These are phyloP conservation scores for Friedmanniomyces simplex DNA, from an alignment of 495 filamentous ascomycete genomes.

Conservation along the genomic window DNA sequence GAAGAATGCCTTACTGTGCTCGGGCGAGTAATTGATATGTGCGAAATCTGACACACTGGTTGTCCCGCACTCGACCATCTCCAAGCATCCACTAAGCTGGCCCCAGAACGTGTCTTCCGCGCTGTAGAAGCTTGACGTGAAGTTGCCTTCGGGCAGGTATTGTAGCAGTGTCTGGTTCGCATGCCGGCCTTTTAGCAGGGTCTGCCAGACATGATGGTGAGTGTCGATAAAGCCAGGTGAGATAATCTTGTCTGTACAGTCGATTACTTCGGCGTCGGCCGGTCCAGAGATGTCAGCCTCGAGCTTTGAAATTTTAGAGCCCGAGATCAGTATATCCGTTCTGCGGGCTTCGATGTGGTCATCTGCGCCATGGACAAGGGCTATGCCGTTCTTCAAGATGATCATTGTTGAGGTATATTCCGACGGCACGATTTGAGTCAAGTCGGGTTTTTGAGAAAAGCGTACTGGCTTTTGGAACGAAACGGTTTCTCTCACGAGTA, in stretches of 20 bases:
- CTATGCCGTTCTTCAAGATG: constrained; percentile 4
- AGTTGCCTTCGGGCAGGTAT: neutral
- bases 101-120: constrained; percentile 45
- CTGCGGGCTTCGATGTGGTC: neutral
- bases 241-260: constrained; percentile 46
- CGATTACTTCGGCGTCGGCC: constrained; percentile 24
- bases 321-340: constrained; percentile 4
- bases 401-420: too few species aligned
- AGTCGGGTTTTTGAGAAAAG: too few species aligned
- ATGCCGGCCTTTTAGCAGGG: constrained; percentile 18
- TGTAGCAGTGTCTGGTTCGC: constrained; percentile 5
- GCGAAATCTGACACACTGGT: constrained; percentile 51
- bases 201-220: constrained; percentile 51
- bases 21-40: constrained; percentile 22
- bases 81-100: constrained; percentile 42
- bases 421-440: too few species aligned
- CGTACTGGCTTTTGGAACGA: too few species aligned
- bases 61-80: constrained; percentile 44
- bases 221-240: constrained; percentile 52
- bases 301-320: constrained; percentile 2
- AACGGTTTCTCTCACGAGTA: too few species aligned
- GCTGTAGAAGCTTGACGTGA: constrained; percentile 8
- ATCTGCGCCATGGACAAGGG: neutral
- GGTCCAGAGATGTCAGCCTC: neutral
- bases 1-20: neutral